phyloP scores from a whole-genome alignment of 352 stramenopile species.

The Globisporangium cylindrosporum region DNA sequence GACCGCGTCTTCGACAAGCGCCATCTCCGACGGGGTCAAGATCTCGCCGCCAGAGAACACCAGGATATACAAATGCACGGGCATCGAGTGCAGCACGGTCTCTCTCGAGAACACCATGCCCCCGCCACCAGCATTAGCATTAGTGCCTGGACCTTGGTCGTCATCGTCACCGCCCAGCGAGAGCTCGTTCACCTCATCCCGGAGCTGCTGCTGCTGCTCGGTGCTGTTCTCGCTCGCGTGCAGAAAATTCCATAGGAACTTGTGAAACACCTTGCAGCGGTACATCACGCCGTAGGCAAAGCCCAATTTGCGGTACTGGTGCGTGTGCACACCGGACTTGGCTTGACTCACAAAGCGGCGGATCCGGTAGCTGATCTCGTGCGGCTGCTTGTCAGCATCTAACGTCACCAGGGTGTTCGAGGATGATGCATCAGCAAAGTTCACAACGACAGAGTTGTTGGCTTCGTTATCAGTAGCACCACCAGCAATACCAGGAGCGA shows the following conservation, averaged over 20 bases:
- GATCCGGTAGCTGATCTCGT: slow-evolving; percentile 70
- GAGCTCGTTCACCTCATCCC: slow-evolving; percentile 39
- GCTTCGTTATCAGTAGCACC: too few species aligned
- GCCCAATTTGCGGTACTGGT: slow-evolving; percentile 72
- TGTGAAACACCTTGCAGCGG: slow-evolving; percentile 76
- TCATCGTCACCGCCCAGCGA: slow-evolving; percentile 35
- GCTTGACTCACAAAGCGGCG: slow-evolving; percentile 62
- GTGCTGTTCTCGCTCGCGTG: slow-evolving; percentile 33
- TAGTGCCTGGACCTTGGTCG: not conserved
- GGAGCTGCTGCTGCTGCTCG: slow-evolving; percentile 24
- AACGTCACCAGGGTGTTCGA: not conserved
- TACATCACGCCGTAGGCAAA: slow-evolving; percentile 85
- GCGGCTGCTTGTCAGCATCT: not conserved
- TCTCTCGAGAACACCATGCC: slow-evolving; percentile 77
- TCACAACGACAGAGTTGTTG: not conserved
- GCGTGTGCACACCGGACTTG: slow-evolving; percentile 48
- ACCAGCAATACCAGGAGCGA: not conserved
- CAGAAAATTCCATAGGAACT: slow-evolving; percentile 67
- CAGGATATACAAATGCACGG: slow-evolving; percentile 76
- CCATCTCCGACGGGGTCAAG: slow-evolving; percentile 51
- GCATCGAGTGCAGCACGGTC: slow-evolving; percentile 72
- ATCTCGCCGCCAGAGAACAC: slow-evolving; percentile 70
- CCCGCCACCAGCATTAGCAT: slow-evolving; percentile 5
- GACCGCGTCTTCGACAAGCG: slow-evolving; percentile 51
- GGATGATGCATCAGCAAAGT: not conserved